Evolutionary conservation across 176 grass and related monocot species (phyloP), one percentile per base, ranked within the genome.

Genomic region (barley (Hordeum vulgare)): DNA sequence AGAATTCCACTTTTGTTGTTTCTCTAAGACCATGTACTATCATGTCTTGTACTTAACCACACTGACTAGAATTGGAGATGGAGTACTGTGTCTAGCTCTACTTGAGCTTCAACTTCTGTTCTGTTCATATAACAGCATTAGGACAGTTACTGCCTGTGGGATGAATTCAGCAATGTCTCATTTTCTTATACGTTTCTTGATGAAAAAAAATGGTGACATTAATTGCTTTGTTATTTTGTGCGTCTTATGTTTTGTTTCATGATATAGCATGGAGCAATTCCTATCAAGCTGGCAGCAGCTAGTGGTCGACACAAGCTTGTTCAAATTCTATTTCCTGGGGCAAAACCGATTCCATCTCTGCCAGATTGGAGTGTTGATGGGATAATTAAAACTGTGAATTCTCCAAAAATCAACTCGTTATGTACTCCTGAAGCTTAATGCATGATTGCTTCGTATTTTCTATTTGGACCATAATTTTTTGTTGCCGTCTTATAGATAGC

Each of bases 271-370:
- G 79, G 80, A 44, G 59, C 7, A 26, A 73, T 78, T 29, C 84
- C 74, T 35, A 87, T 87, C 23, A 14, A 79, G 80, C 18, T 75
- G 23, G 84, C 88, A 53, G 88, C 88, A 64, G 17, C 11, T 81
- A 31, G 6, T 31, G 56, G 47, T 61, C 39, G 58, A 66, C 74
- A 28, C 62, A 79, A 78, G 36, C 24, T 71, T 79, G 84, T 90
- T 13, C 71, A 90, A 83, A 83, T 83, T 74, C 33, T 87, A 12
- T 83, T 90, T 44, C 65, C 76, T 75, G 8, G 3, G 66, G 81
- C 75, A 78, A 77, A 58, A 61, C 81, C 79, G 37, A 53, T 86
- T 34, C 9, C 60, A 81, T 72, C 53, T 63, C 9, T 78, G 17
- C 63, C 37, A 63, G 33, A 61, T 82, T 73, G 80, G 34, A 82